Conservation (phyloP, 1,284 basidiomycete genomes). For the Ceratobasidium sp. region DNA sequence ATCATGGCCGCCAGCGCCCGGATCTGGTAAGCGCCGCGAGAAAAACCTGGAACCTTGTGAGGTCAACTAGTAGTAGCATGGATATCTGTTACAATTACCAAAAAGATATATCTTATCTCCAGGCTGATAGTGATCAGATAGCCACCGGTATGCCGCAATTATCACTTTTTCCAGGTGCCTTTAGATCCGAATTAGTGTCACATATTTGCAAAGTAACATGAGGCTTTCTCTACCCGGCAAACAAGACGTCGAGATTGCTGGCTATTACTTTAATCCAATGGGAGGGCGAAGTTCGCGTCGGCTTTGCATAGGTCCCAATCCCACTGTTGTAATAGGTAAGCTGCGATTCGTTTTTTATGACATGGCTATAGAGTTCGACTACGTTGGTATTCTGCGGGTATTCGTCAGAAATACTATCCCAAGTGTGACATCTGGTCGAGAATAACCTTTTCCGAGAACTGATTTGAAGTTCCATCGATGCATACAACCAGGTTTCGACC, state of each 20-base stretch:
- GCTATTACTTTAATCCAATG: background rate
- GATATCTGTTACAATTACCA: slow-evolving; percentile 16
- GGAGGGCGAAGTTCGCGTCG: slow-evolving; percentile 7
- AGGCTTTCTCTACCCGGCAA: slow-evolving; percentile 36
- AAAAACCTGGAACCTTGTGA: slow-evolving; percentile 55
- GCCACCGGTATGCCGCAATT: slow-evolving; percentile 43
- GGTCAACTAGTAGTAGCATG: background rate
- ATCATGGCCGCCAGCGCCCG: slow-evolving; percentile 60
- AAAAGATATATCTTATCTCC: slow-evolving; percentile 44
- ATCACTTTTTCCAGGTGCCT: slow-evolving; percentile 43
- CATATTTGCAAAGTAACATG: background rate
- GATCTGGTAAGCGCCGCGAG: slow-evolving; percentile 61
- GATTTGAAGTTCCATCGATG: slow-evolving; percentile 14
- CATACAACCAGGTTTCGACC: background rate
- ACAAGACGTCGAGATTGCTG: slow-evolving; percentile 28
- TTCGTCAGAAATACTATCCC: no score
- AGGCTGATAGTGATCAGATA: slow-evolving; percentile 32
- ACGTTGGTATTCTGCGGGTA: slow-evolving; percentile 20
- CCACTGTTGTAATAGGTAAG: slow-evolving; percentile 45
- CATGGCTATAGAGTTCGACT: slow-evolving; percentile 18
- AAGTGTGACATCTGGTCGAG: no score
- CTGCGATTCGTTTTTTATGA: slow-evolving; percentile 13
- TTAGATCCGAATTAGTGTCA: background rate
- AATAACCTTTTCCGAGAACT: slow-evolving; percentile 17
- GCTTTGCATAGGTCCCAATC: slow-evolving; percentile 42